These are phyloP conservation scores for Aspergillus intermedius DNA, from an alignment of 2,329 filamentous ascomycete genomes.

Conservation along the genomic window DNA sequence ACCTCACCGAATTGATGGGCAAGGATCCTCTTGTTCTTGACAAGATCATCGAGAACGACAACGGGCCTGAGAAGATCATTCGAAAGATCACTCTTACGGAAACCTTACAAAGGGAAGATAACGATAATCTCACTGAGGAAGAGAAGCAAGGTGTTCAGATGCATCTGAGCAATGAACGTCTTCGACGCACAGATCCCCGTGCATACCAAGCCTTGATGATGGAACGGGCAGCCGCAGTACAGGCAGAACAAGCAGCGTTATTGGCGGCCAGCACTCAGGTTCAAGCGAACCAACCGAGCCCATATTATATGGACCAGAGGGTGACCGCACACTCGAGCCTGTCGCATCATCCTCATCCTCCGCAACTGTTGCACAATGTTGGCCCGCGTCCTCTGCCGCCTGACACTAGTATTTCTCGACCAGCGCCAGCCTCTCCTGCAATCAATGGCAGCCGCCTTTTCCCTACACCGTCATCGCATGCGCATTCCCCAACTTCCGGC, in stretches of 20 bases:
- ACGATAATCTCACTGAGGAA: conserved; percentile 55
- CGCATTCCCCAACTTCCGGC: not conserved
- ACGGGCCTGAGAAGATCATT: conserved; percentile 19
- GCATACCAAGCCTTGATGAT: conserved; percentile 22
- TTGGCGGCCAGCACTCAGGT: not conserved
- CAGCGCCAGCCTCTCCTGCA: not conserved
- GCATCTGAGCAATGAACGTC: conserved; percentile 35
- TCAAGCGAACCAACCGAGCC: not conserved
- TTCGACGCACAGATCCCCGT: conserved; percentile 32
- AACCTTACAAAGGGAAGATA: conserved; percentile 64
- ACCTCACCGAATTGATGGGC: conserved; percentile 50
- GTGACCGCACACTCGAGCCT: not conserved
- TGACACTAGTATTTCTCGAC: conserved; percentile 11
- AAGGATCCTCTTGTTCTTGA: conserved; percentile 59
- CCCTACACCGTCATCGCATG: not conserved
- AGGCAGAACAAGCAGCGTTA: not conserved
- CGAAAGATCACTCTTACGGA: conserved; percentile 58
- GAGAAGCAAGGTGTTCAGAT: conserved; percentile 53
- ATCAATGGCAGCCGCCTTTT: not conserved
- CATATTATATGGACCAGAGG: not conserved
- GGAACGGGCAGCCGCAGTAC: conserved; percentile 7
- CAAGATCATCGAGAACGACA: conserved; percentile 28
- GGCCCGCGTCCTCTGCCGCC: conserved; percentile 18
- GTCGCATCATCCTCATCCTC: not conserved
- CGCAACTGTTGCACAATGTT: conserved; percentile 6